Evolutionary conservation across 176 grass and related monocot species (phyloP), one percentile per base, ranked within the genome.

Genomic region (Oryza glumipatula): DNA sequence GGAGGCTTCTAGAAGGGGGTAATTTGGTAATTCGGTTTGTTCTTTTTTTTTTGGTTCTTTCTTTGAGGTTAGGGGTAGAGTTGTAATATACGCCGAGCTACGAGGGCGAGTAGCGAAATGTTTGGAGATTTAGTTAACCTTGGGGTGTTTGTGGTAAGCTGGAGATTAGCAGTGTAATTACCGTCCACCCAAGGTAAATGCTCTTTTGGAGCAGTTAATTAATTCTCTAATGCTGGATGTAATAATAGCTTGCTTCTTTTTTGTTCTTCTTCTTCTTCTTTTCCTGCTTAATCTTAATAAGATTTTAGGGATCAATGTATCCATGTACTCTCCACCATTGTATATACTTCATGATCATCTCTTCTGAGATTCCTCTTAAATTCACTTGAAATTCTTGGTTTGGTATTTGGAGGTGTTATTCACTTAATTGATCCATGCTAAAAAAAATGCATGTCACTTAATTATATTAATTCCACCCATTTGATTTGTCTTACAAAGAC

Each of bases 131-230:
- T 76, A 21, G 84, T 86, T 86, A 82, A 78, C 88, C 77, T 82
- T 78, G 79, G 41, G 74, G 61, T 72, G 75, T 83, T 68, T 47
- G 74, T 64, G 74, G 84, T 83, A 83, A 87, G 63, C 22, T 51
- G 39, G 74, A 69, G 75, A 65, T 76, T 83, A 87, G 74, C 30
- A 56, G 17, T 30, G 84, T 82, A 60, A 78, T 79, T 74, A 68
- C 68, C 73, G 36, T 82, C 21, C 39, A 63, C 80, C 88, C 88
- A 83, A 83, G 88, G 28, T 75, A 23, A 23, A 83, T 87, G 84
- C 68, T 74, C 47, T 70, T 39, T 17, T 51, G 44, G 80, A 60
- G 56, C 74, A 79, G 68, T 66, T 86, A 26, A 82, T 78, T 77
- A 83, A 33, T 73, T 84, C 39, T 82, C 51, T 72, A 65, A 64